phyloP scores from a whole-genome alignment of 352 stramenopile species.

The Globisporangium splendens region DNA sequence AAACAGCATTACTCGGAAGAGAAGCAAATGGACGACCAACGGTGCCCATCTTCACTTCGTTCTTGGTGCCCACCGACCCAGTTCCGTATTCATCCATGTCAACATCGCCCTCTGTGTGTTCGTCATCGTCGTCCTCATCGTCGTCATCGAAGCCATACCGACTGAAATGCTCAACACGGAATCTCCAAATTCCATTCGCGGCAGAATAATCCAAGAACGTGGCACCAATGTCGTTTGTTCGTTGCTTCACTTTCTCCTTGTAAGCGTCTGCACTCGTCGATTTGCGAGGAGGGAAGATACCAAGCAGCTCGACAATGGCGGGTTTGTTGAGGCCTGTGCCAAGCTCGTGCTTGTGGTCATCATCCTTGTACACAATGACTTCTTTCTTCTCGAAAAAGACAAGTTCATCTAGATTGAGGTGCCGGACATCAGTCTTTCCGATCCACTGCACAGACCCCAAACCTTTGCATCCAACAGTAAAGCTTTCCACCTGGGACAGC shows the following conservation, averaged over 20 bases:
- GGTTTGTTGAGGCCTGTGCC: slow-evolving; percentile 75
- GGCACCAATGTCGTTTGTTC: slow-evolving; percentile 72
- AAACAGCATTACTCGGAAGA: slow-evolving; percentile 13
- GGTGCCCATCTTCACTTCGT: slow-evolving; percentile 22
- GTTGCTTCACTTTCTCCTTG: slow-evolving; percentile 71
- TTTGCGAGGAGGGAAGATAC: slow-evolving; percentile 72
- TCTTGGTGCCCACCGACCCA: slow-evolving; percentile 17
- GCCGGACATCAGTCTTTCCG: slow-evolving; percentile 72
- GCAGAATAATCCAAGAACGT: slow-evolving; percentile 76
- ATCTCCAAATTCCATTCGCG: slow-evolving; percentile 77
- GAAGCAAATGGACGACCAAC: slow-evolving; percentile 17
- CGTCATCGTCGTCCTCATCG: slow-evolving; percentile 61
- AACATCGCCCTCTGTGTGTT: slow-evolving; percentile 28
- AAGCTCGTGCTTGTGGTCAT: slow-evolving; percentile 74
- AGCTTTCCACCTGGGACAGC: slow-evolving; percentile 62
- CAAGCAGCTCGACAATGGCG: slow-evolving; percentile 73
- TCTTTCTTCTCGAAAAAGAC: slow-evolving; percentile 83
- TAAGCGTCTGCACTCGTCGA: slow-evolving; percentile 56
- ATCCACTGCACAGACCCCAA: slow-evolving; percentile 81
- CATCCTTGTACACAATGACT: slow-evolving; percentile 83
- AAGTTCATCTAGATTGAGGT: slow-evolving; percentile 75
- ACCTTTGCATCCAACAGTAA: slow-evolving; percentile 77
- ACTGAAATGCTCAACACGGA: slow-evolving; percentile 85
- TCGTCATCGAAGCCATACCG: slow-evolving; percentile 77
- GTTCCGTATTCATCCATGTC: slow-evolving; percentile 19